Evolutionary conservation across 345 rosid species (phyloP).

Genomic region (Sisymbrium altissimum): DNA sequence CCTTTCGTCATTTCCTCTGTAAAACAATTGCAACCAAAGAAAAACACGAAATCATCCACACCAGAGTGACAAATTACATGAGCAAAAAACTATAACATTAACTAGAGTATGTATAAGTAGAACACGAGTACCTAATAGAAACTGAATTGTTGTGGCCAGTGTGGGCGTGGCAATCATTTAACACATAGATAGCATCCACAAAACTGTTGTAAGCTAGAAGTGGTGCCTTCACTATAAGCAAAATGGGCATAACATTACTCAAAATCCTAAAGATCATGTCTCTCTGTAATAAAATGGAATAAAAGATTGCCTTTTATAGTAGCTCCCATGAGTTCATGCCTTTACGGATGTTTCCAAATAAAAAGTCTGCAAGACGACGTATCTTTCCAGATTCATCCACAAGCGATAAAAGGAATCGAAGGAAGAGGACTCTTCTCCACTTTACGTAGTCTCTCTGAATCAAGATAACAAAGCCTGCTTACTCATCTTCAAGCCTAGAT

Average conservation of each 20-base stretch:
- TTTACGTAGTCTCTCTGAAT: constrained; percentile 95
- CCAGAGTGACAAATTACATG: neutral
- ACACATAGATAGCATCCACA: constrained; percentile 84
- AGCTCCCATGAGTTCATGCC: constrained; percentile 41
- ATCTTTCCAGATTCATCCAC: constrained; percentile 96
- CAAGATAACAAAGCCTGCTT: constrained; percentile 9
- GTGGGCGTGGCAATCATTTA: constrained; percentile 74
- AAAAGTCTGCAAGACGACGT: constrained; percentile 80
- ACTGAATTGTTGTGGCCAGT: constrained; percentile 45
- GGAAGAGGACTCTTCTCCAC: constrained; percentile 92
- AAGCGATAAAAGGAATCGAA: constrained; percentile 77
- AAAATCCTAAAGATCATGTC: constrained; percentile 7
- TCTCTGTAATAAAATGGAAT: neutral
- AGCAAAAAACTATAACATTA: neutral
- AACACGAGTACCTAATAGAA: constrained; percentile 54
- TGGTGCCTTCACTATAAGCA: constrained; percentile 76
- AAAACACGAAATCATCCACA: constrained; percentile 16
- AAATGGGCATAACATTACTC: constrained; percentile 3
- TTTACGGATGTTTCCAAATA: constrained; percentile 85
- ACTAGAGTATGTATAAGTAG: neutral
- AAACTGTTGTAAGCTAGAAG: constrained; percentile 97
- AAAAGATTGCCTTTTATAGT: neutral
- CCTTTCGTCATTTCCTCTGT: constrained; percentile 75
- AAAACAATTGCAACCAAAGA: constrained; percentile 15
- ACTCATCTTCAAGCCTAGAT: neutral